A percentile compares a stretch with the other conserved stretches of the same genome.
These are phyloP conservation scores for Daldinia loculata DNA, from an alignment of 495 filamentous ascomycete genomes.

Conservation along the genomic window DNA sequence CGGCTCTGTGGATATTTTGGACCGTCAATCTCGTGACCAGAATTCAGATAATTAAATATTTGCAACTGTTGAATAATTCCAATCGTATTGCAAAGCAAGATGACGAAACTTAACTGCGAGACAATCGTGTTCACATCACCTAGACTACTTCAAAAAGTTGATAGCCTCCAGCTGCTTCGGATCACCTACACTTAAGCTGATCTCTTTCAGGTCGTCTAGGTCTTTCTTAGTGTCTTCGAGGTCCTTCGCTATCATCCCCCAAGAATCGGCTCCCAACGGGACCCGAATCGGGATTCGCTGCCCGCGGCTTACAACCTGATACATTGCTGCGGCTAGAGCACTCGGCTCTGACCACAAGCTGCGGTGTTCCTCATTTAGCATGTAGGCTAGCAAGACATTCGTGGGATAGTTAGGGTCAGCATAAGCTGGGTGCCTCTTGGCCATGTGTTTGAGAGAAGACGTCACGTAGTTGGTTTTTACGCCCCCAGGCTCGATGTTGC, in stretches of 20 bases:
- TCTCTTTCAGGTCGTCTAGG: constrained; percentile 50
- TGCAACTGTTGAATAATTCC: too few relatives aligned
- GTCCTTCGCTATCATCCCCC: constrained; percentile 48
- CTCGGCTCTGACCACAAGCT: constrained; percentile 50
- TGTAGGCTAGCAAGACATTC: constrained; percentile 48
- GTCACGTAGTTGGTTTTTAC: constrained; percentile 57
- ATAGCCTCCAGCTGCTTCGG: constrained; percentile 41
- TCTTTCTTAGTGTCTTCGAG: constrained; percentile 28
- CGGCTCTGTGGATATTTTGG: too few relatives aligned
- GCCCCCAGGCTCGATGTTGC: constrained; percentile 60
- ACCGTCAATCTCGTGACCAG: too few relatives aligned
- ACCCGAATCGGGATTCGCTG: constrained; percentile 54
- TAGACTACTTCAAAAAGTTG: constrained; percentile 33
- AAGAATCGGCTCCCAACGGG: constrained; percentile 56
- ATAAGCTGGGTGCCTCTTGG: constrained; percentile 51
- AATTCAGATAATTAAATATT: too few relatives aligned
- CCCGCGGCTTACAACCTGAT: constrained; percentile 46
- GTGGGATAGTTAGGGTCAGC: constrained; percentile 47
- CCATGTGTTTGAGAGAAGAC: constrained; percentile 34
- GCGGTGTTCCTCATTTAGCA: constrained; percentile 43
- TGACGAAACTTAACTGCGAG: too few relatives aligned
- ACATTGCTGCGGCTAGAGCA: constrained; percentile 52
- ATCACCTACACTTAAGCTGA: constrained; percentile 47
- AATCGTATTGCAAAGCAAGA: too few relatives aligned
- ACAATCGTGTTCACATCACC: too few relatives aligned